Percentiles rank a stretch among this genome's conserved stretches.
Evolutionary conservation across 129 eudicot genomes (phyloP).

Genomic region (Helichrysum umbraculigerum): DNA sequence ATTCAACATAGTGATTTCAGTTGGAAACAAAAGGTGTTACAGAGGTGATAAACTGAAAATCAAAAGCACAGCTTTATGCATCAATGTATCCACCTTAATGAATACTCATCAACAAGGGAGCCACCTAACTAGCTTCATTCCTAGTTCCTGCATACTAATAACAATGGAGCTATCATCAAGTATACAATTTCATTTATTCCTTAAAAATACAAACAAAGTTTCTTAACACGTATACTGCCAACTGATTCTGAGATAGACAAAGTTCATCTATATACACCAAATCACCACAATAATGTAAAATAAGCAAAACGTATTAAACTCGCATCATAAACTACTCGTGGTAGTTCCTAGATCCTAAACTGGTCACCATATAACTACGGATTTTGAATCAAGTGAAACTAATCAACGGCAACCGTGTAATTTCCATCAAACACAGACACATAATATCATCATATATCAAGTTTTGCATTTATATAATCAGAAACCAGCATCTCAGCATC

Average conservation of each 20-base stretch:
- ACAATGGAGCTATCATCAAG: neutral
- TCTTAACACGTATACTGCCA: neutral
- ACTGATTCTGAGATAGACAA: neutral
- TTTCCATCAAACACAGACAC: neutral
- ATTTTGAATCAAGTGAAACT: too few relatives aligned
- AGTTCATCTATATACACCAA: neutral
- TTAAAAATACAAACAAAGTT: too few relatives aligned
- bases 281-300: neutral
- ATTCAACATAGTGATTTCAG: neutral
- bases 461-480: neutral
- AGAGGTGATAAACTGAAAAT: neutral
- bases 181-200: neutral
- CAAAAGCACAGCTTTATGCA: neutral
- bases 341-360: neutral
- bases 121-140: too few relatives aligned
- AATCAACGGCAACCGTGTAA: neutral
- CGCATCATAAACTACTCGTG: neutral
- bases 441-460: neutral
- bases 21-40: neutral
- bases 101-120: neutral
- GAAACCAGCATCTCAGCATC: neutral
- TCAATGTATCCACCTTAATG: neutral
- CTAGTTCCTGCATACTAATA: too few relatives aligned
- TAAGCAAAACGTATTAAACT: neutral
- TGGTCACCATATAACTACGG: too few relatives aligned